These are phyloP conservation scores for Cystofilobasidium bisporidii DNA, from an alignment of 768 basidiomycete genomes.

Conservation along the genomic window DNA sequence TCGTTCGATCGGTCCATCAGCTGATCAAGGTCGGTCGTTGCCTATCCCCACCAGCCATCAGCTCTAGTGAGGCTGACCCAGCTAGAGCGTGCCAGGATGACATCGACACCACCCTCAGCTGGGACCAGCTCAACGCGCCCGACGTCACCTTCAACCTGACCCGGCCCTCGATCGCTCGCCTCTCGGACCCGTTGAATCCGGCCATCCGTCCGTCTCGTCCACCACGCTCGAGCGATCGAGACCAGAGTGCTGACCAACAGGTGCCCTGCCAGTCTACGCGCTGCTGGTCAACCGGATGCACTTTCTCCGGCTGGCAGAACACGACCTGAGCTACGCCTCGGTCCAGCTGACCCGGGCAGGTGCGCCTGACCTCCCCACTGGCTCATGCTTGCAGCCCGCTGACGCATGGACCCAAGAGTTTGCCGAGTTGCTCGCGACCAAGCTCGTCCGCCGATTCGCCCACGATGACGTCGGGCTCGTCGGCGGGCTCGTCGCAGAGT, in stretches of 20 bases:
- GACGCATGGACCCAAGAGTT: not conserved
- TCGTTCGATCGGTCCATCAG: slow-evolving; percentile 13
- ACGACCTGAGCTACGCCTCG: slow-evolving; percentile 64
- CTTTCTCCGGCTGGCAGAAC: slow-evolving; percentile 59
- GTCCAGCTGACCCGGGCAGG: slow-evolving; percentile 61
- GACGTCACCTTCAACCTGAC: slow-evolving; percentile 74
- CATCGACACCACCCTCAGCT: slow-evolving; percentile 21
- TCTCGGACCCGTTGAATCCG: slow-evolving; percentile 65
- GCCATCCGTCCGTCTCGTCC: slow-evolving; percentile 40
- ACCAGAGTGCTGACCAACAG: not conserved
- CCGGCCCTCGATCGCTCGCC: slow-evolving; percentile 62
- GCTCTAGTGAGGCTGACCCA: not conserved
- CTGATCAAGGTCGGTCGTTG: not conserved
- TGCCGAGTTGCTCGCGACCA: slow-evolving; percentile 43
- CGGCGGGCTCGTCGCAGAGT: slow-evolving; percentile 67
- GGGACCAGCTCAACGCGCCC: slow-evolving; percentile 34
- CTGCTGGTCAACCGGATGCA: slow-evolving; percentile 69
- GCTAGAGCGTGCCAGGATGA: not conserved
- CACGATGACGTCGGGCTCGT: slow-evolving; percentile 60
- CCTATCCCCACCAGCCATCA: no score
- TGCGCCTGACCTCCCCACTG: slow-evolving; percentile 44
- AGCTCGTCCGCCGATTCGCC: slow-evolving; percentile 66
- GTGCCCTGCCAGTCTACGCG: slow-evolving; percentile 50
- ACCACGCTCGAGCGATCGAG: not conserved
- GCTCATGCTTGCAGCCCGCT: no score